Evolutionary conservation across 106 monocot genomes (phyloP), one percentile per base, ranked within the genome.

Genomic region (Alisma plantagoaquatica): DNA sequence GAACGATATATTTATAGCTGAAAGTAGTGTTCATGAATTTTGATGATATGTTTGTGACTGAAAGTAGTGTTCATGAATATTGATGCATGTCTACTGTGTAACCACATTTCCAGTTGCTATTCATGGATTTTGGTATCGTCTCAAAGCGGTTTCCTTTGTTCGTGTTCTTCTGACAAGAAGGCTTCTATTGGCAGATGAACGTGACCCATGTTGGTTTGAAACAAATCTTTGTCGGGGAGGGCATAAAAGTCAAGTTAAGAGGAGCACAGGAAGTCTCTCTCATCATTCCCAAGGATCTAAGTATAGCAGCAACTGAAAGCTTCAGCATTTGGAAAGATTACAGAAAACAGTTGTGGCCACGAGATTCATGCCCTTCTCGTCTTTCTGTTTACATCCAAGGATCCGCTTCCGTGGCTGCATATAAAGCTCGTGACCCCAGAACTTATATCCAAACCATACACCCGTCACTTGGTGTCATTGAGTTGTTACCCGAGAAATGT

Each of bases 181-280:
- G n/a, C n/a, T n/a, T n/a, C n/a, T n/a, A n/a, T n/a, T n/a, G n/a
- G 76, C 87, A 94, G 93, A 16, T 51, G 31, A 87, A 87, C 44
- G 22, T 46, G 38, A 82, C 83, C 31, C 69, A 70, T 52, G 56
- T 56, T 48, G 68, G 66, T 25, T 51, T 98, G 47, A 73, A 61
- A 54, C 59, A 63, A 57, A 45, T 85, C 22, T 41, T 84, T 50
- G 66, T 98, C 26, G 89, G 73, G 25, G 61, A 73, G 51, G 96
- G 89, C 48, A 79, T 84, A 42, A 72, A 54, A 71, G 41, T 89
- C 22, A 73, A 61, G 47, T 20, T 89, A 41, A 45, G 74, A 16
- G 81, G 81, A 43, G 81, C 74, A 26, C 58, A 64, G 59, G 71
- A 70, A 54, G 66, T 85, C 45, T 66, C 81, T 31, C 29, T 98